phyloP scores from a whole-genome alignment of 306 rosid genomes.

The Crataegus laevigata region DNA sequence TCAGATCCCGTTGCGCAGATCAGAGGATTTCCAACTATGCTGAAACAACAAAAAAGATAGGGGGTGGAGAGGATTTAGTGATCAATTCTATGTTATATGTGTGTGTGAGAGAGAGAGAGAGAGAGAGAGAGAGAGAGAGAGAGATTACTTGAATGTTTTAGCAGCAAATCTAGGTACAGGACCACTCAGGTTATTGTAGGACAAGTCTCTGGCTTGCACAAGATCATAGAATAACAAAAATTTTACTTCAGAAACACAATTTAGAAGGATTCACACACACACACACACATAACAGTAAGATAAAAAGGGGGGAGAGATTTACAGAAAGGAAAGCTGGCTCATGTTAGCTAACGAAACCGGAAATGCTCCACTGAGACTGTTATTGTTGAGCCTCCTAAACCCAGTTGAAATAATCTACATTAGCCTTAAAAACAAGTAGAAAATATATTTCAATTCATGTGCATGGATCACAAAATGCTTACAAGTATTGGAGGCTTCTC shows the following conservation, averaged over 20 bases:
- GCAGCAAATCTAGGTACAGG: conserved; percentile 87
- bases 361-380: conserved; percentile 67
- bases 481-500: conserved; percentile 78
- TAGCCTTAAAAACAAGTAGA: conserved; percentile 6
- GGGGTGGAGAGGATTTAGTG: not conserved
- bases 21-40: conserved; percentile 85
- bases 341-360: conserved; percentile 77
- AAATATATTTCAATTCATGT: not conserved
- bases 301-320: conserved; percentile 30
- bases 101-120: not conserved
- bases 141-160: conserved; percentile 76
- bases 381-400: conserved; percentile 89
- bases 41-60: conserved; percentile 26
- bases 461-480: conserved; percentile 21
- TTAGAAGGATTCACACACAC: not conserved
- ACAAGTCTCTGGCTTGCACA: conserved; percentile 62
- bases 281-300: not conserved
- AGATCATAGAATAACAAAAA: conserved; percentile 26
- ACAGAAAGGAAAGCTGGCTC: conserved; percentile 88
- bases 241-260: conserved; percentile 16
- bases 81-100: conserved; percentile 11
- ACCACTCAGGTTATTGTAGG: conserved; percentile 82
- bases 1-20: conserved; percentile 79
- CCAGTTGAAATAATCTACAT: conserved; percentile 13
- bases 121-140: not conserved